Conservation (phyloP, 306 rosid species). For the Quercus alba region DNA sequence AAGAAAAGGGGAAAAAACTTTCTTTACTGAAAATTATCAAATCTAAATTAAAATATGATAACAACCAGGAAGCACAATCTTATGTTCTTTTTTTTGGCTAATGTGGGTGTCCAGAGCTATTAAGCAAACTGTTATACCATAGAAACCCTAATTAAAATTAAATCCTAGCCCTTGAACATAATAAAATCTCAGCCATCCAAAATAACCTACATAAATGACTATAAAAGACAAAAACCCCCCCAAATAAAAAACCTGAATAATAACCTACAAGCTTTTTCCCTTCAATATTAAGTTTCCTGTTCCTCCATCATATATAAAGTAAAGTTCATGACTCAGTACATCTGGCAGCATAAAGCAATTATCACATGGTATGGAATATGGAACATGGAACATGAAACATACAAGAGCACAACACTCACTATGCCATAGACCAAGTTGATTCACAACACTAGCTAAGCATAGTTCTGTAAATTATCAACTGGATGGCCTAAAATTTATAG, state of each 20-base stretch:
- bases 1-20: not conserved
- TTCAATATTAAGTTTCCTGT: not conserved
- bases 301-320: not conserved
- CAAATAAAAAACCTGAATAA: not conserved
- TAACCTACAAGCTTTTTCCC: not conserved
- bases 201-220: not conserved
- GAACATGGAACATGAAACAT: not conserved
- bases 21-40: not conserved
- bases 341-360: not conserved
- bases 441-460: constrained; percentile 2
- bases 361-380: constrained; percentile 1
- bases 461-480: not conserved
- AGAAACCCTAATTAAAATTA: not conserved
- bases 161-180: not conserved
- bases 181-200: not conserved
- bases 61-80: not conserved
- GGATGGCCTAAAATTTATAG: not conserved
- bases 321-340: not conserved
- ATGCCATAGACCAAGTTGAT: not conserved
- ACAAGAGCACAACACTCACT: not conserved
- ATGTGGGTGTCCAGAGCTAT: no score
- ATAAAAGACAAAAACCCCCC: not conserved
- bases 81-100: no score
- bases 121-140: not conserved
- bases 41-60: not conserved